Conservation (phyloP, 1,139 yeast genomes). For the Blastobotrys petasosporus region DNA sequence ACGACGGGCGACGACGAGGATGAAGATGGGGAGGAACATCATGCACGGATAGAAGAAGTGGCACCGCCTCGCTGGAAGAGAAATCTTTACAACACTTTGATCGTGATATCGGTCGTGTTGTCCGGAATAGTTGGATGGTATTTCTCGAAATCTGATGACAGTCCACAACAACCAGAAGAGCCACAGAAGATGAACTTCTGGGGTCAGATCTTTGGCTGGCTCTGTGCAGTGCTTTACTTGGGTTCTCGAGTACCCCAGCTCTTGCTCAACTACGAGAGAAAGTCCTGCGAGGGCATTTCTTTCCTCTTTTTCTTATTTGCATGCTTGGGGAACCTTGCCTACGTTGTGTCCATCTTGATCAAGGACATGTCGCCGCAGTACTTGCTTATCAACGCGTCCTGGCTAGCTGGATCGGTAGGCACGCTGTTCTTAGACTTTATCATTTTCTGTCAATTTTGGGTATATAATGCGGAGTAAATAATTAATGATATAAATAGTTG, state of each 20-base stretch:
- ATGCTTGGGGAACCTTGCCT: slow-evolving; percentile 84
- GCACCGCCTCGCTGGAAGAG: slow-evolving; percentile 18
- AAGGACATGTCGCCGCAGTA: slow-evolving; percentile 60
- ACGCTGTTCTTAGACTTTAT: slow-evolving; percentile 76
- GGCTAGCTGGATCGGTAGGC: slow-evolving; percentile 91
- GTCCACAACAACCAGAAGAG: slow-evolving; percentile 13
- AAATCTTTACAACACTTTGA: slow-evolving; percentile 48
- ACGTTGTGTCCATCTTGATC: slow-evolving; percentile 77
- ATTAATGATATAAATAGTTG: not conserved
- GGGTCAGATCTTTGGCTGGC: slow-evolving; percentile 89
- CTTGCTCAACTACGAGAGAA: slow-evolving; percentile 69
- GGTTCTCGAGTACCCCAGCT: slow-evolving; percentile 92
- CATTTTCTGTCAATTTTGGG: slow-evolving; percentile 81
- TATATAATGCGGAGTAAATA: slow-evolving; percentile 46
- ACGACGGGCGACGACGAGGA: slow-evolving; percentile 35
- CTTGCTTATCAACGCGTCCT: slow-evolving; percentile 73
- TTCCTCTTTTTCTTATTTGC: slow-evolving; percentile 90
- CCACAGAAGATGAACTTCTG: slow-evolving; percentile 52
- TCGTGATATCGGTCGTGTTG: slow-evolving; percentile 63
- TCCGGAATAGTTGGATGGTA: slow-evolving; percentile 89
- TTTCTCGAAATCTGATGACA: slow-evolving; percentile 38
- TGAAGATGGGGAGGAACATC: slow-evolving; percentile 23
- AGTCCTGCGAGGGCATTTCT: slow-evolving; percentile 89
- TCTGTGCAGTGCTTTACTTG: slow-evolving; percentile 77
- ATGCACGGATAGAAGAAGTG: slow-evolving; percentile 10